phyloP scores from a whole-genome alignment of 2,329 filamentous ascomycete species.

The Incumbomyces delicatus region DNA sequence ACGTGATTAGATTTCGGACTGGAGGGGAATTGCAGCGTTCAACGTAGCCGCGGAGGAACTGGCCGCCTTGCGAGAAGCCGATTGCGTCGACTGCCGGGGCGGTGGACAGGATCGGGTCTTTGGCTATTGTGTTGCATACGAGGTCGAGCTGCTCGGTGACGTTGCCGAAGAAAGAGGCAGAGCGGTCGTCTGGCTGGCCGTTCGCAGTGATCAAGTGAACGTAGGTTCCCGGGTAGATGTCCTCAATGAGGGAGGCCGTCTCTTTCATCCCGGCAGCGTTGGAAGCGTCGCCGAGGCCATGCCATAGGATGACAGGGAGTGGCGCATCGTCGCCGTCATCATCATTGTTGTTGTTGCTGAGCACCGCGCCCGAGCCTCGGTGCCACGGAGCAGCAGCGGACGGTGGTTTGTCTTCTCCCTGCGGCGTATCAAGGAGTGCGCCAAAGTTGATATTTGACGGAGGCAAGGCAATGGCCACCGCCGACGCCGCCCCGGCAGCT shows the following conservation, averaged over 20 bases:
- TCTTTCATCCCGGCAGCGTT: slow-evolving; percentile 62
- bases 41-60: slow-evolving; percentile 86
- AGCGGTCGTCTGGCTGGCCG: slow-evolving; percentile 59
- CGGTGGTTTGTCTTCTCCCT: slow-evolving; percentile 33
- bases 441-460: slow-evolving; percentile 1
- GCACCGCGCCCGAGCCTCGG: slow-evolving; percentile 31
- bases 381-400: slow-evolving; percentile 94
- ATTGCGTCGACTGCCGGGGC: slow-evolving; percentile 80
- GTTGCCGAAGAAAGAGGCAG: slow-evolving; percentile 85
- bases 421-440: neutral
- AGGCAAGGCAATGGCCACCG: neutral
- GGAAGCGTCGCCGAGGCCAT: slow-evolving; percentile 63
- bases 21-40: slow-evolving; percentile 73
- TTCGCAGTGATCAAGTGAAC: slow-evolving; percentile 70
- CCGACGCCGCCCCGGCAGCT: neutral
- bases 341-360: neutral
- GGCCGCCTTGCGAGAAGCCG: slow-evolving; percentile 90
- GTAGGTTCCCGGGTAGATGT: slow-evolving; percentile 70
- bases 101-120: slow-evolving; percentile 68
- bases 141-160: slow-evolving; percentile 64
- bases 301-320: slow-evolving; percentile 88
- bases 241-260: slow-evolving; percentile 61
- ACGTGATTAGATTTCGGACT: slow-evolving; percentile 72
- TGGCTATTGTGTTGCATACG: slow-evolving; percentile 68
- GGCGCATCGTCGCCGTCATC: slow-evolving; percentile 33